Conservation (phyloP, 2,329 filamentous ascomycete genomes). For the Blastomyces silverae region DNA sequence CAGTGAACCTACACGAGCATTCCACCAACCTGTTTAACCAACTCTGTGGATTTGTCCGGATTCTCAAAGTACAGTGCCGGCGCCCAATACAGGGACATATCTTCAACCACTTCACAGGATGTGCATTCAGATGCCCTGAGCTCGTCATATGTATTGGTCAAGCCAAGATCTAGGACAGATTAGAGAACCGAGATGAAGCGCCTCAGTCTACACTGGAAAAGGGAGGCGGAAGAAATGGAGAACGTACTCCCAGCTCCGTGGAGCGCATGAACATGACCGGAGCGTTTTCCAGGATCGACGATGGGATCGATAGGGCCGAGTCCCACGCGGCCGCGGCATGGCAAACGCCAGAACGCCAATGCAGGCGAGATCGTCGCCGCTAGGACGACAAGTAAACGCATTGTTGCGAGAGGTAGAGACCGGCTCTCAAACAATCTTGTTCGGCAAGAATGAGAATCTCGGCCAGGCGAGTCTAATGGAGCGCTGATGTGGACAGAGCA, state of each 20-base stretch:
- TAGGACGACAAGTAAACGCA: conserved; percentile 2
- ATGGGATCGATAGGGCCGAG: not conserved
- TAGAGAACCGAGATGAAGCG: not conserved
- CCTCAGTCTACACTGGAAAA: not conserved
- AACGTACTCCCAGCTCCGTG: not conserved
- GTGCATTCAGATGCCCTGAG: conserved; percentile 1
- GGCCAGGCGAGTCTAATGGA: not conserved
- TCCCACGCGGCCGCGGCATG: not conserved
- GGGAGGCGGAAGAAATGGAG: not conserved
- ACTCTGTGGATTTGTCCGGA: not conserved
- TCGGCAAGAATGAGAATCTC: not conserved
- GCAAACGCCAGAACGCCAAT: not conserved
- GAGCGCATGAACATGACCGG: not conserved
- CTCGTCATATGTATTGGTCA: not conserved
- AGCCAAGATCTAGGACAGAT: not conserved
- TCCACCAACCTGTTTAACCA: not conserved
- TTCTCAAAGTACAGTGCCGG: not conserved
- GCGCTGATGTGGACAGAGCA: not conserved
- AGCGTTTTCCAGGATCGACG: not conserved
- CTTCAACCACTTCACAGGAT: not conserved
- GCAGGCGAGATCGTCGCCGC: conserved; percentile 4
- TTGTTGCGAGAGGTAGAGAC: conserved; percentile 1
- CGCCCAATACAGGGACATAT: not conserved
- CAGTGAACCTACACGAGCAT: not conserved
- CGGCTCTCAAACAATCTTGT: not conserved